Conservation (phyloP, 306 rosid genomes). For the Cucurbita ficifolia region DNA sequence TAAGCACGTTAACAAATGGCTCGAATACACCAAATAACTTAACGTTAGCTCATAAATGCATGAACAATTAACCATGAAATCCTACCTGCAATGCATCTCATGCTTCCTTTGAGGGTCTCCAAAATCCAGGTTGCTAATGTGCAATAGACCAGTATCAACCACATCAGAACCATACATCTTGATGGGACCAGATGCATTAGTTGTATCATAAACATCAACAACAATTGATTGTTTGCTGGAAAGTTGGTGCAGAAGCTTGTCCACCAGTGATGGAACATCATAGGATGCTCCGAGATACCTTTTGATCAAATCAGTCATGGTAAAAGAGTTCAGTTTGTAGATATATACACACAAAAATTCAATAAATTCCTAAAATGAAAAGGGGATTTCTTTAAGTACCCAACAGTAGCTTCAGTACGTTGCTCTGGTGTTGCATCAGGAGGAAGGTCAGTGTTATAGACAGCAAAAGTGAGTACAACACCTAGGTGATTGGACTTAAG, state of each 20-base stretch:
- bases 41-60: not conserved
- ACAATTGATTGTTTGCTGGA: constrained; percentile 88
- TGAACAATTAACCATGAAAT: constrained; percentile 6
- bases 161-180: constrained; percentile 84
- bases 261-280: constrained; percentile 86
- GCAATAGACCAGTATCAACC: constrained; percentile 63
- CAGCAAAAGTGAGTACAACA: constrained; percentile 86
- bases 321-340: constrained; percentile 13
- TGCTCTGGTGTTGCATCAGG: constrained; percentile 51
- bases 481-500: constrained; percentile 82
- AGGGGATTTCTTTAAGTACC: constrained; percentile 27
- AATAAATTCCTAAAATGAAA: not conserved
- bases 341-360: not conserved
- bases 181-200: constrained; percentile 51
- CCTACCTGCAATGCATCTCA: constrained; percentile 97
- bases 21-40: not conserved
- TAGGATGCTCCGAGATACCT: constrained; percentile 94
- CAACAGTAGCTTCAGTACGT: constrained; percentile 65
- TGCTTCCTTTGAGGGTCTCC: constrained; percentile 90
- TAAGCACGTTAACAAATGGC: constrained; percentile 5
- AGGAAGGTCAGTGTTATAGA: constrained; percentile 50
- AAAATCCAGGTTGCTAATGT: constrained; percentile 55
- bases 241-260: constrained; percentile 95
- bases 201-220: constrained; percentile 85
- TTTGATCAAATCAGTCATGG: constrained; percentile 9